A percentile compares a stretch with the other conserved stretches of the same genome.
These are phyloP conservation scores for Sporisorium scitamineum DNA, from an alignment of 1,284 basidiomycete species.

Conservation along the genomic window DNA sequence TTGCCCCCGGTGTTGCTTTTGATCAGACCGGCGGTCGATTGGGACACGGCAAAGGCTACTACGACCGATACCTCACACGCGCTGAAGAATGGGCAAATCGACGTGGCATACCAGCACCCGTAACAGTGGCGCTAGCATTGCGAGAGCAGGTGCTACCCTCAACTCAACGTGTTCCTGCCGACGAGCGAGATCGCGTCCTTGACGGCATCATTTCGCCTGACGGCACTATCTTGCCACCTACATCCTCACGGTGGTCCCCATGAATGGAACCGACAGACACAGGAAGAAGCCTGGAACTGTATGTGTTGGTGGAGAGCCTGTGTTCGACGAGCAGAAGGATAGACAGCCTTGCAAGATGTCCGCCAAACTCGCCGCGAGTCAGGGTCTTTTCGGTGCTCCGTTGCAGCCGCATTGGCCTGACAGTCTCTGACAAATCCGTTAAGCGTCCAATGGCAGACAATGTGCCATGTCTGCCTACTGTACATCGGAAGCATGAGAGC, in stretches of 20 bases:
- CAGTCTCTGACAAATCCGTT: background rate
- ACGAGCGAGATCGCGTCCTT: slow-evolving; percentile 65
- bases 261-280: slow-evolving; percentile 1
- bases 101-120: slow-evolving; percentile 26
- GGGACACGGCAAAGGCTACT: slow-evolving; percentile 71
- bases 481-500: slow-evolving; percentile 3
- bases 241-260: slow-evolving; percentile 33
- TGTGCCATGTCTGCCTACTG: background rate
- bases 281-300: background rate
- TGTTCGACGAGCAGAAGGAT: background rate
- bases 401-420: background rate
- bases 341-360: background rate
- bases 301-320: background rate
- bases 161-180: slow-evolving; percentile 60
- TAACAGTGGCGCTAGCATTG: slow-evolving; percentile 67
- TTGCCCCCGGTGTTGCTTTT: slow-evolving; percentile 70
- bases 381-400: background rate
- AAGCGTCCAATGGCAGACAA: background rate
- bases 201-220: slow-evolving; percentile 66
- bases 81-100: slow-evolving; percentile 43
- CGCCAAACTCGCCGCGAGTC: background rate
- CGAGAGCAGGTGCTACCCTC: slow-evolving; percentile 62
- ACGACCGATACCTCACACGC: slow-evolving; percentile 69
- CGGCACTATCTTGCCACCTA: slow-evolving; percentile 29
- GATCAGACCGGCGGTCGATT: slow-evolving; percentile 67